These are phyloP conservation scores for Tricholomella constricta DNA, from an alignment of 768 basidiomycete genomes.

Conservation along the genomic window DNA sequence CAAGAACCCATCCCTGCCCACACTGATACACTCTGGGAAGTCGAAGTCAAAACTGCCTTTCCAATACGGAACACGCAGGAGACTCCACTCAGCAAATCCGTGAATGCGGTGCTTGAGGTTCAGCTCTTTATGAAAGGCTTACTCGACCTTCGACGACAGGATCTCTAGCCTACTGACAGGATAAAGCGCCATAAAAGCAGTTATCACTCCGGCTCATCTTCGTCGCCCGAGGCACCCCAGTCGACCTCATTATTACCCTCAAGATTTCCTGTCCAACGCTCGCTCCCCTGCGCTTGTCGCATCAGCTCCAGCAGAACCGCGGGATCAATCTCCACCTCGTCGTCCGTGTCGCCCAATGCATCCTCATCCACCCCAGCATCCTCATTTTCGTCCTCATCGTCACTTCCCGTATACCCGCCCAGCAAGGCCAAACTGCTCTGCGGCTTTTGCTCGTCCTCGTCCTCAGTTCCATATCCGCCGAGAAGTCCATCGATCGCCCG, in stretches of 20 bases:
- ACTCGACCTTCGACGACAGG: constrained; percentile 74
- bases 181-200: background rate
- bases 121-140: constrained; percentile 85
- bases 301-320: constrained; percentile 45
- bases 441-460: constrained; percentile 30
- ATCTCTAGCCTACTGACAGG: constrained; percentile 41
- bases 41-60: constrained; percentile 81
- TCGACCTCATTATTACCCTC: constrained; percentile 49
- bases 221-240: constrained; percentile 47
- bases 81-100: constrained; percentile 66
- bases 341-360: constrained; percentile 16
- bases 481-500: constrained; percentile 58
- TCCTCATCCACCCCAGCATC: constrained; percentile 30
- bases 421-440: constrained; percentile 38
- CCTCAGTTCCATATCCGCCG: constrained; percentile 61
- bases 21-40: constrained; percentile 81
- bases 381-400: constrained; percentile 36
- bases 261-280: constrained; percentile 26
- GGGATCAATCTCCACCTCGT: constrained; percentile 38
- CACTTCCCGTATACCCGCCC: constrained; percentile 53
- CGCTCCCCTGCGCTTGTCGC: constrained; percentile 33
- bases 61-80: constrained; percentile 80
- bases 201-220: constrained; percentile 25
- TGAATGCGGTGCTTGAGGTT: constrained; percentile 78
- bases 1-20: constrained; percentile 78